A percentile compares a stretch with the other conserved stretches of the same genome.
Conservation (phyloP, 2,329 filamentous ascomycete species). For the Penicillium thymicola region DNA sequence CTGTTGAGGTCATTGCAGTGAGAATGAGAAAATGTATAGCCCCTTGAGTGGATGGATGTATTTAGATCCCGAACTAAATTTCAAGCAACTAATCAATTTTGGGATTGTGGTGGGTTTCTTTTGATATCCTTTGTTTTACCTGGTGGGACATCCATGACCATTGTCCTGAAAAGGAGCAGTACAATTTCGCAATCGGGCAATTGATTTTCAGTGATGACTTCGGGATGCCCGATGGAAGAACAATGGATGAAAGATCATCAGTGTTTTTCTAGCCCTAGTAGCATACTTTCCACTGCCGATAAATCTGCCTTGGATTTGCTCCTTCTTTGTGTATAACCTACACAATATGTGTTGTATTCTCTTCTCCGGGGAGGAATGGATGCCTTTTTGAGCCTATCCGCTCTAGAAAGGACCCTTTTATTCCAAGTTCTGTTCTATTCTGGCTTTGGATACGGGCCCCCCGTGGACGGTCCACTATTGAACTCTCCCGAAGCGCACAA, state of each 20-base stretch:
- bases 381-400: neutral
- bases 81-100: neutral
- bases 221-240: neutral
- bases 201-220: neutral
- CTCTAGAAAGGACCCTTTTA: neutral
- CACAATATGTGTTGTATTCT: neutral
- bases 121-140: neutral
- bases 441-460: constrained; percentile 12
- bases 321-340: neutral
- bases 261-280: neutral
- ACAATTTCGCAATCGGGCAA: neutral
- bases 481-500: constrained; percentile 3
- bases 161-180: neutral
- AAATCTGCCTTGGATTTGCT: neutral
- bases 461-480: constrained; percentile 8
- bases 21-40: neutral
- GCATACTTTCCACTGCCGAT: neutral
- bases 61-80: constrained; percentile 3
- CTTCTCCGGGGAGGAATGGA: neutral
- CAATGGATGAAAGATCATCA: neutral
- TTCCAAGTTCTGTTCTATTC: neutral
- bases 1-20: neutral
- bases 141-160: neutral
- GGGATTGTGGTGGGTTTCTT: neutral
- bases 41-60: neutral